Evolutionary conservation across 2,329 filamentous ascomycete species (phyloP).

Genomic region (Chaetomium strumarium): DNA sequence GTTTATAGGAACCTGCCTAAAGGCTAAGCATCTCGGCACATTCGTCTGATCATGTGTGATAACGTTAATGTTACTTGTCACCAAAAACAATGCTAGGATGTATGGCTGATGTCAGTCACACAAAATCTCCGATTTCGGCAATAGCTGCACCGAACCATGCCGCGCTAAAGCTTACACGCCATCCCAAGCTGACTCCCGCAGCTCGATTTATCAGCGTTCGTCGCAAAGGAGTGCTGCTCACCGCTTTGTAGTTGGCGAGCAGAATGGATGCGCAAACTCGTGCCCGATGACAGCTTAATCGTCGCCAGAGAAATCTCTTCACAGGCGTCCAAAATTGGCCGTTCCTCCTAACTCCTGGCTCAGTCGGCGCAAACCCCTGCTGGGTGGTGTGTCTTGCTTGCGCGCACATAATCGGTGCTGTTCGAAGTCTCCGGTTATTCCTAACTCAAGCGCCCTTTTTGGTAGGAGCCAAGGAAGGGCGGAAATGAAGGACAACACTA

Average conservation of each 20-base stretch:
- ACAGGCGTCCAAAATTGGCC: neutral
- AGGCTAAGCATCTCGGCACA: too few species aligned
- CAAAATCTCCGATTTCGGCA: slow-evolving; percentile 3
- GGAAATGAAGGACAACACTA: slow-evolving; percentile 12
- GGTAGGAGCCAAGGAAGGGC: neutral
- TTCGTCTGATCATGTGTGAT: too few species aligned
- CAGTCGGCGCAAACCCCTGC: too few species aligned
- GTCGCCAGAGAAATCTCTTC: neutral
- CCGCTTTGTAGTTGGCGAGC: neutral
- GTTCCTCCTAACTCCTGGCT: neutral
- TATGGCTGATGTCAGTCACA: too few species aligned
- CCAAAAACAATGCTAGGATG: too few species aligned
- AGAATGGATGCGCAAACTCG: neutral
- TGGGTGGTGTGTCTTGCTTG: too few species aligned
- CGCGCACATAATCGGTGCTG: neutral
- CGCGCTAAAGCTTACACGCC: neutral
- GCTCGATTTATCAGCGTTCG: neutral
- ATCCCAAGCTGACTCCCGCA: neutral
- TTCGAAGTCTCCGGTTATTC: neutral
- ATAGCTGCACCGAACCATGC: neutral
- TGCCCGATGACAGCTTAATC: neutral
- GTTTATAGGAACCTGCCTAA: too few species aligned
- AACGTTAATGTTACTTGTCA: too few species aligned
- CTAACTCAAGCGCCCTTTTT: neutral
- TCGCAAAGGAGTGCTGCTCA: neutral